Base-by-base conservation (phyloP, 768 basidiomycete species). In the Suillus plorans region DNA sequence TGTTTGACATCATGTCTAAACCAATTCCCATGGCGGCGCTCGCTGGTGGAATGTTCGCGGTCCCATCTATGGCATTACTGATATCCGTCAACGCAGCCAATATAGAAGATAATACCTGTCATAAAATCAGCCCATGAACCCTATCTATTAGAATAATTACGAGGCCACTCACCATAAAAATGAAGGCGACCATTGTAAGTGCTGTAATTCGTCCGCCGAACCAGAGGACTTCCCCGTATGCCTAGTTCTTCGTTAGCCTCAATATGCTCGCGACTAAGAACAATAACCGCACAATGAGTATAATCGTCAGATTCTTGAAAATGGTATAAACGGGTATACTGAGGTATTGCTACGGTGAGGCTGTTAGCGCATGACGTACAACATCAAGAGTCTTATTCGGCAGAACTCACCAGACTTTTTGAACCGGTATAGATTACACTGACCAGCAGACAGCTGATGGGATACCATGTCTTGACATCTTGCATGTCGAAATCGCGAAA, bases 251-350 rank as follows among this genome's bases (percentile, higher is more conserved):
- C 41, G 42, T 37, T 63, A 66, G 63, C 58, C 16, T 41, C 6
- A 61, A 58, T 28, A 10, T 44, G 62, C 64, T 49, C 4, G 25
- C 63, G 16, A 22, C 60, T 18, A 34, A 28, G 61, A 25, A 14
- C 20, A 55, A 39, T 39, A 28, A 10, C 82, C 90, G 69, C 68
- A 94, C 96, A 73, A 99, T 99, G 36, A 99, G 85, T 69, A 99
- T 99, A 71, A 99, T 99, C n/a, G 97, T 98, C 72, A 99, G 73
- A 75, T 99, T 99, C 79, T 99, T 99, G 86, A 99, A 99, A 68
- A 99, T 99, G 0, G 97, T 99, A 79, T 98, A 99, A 34, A 98
- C 89, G 0, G 97, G 97, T 77, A 99, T 99, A 68, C 88, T 92
- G 58, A 99, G 83, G 78, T 89, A 94, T 96, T 99, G 97, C 95